Evolutionary conservation across 2,329 filamentous ascomycete species (phyloP).

Genomic region (Penicillium sumatraense): DNA sequence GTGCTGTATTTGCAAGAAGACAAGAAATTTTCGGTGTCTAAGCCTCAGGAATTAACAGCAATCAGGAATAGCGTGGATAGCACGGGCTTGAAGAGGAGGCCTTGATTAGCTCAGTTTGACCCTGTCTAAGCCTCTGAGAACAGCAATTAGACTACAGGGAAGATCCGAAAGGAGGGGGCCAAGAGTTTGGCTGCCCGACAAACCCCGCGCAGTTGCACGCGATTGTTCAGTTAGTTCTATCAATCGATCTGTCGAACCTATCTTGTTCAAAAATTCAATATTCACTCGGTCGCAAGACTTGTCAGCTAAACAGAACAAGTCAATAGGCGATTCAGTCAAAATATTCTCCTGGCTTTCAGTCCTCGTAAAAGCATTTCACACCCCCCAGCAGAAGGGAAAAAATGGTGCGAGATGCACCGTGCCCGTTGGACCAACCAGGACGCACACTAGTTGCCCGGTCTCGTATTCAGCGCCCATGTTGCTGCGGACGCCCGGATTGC

Average conservation of each 20-base stretch:
- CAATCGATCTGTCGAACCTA: neutral
- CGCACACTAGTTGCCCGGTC: slow-evolving; percentile 3
- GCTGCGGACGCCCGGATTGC: slow-evolving; percentile 8
- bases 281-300: too few relatives aligned
- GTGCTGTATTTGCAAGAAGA: too few relatives aligned
- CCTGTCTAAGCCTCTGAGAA: neutral
- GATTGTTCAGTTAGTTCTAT: neutral
- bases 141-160: neutral
- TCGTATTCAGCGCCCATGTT: slow-evolving; percentile 22
- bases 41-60: slow-evolving; percentile 3
- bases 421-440: slow-evolving; percentile 18
- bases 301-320: too few relatives aligned
- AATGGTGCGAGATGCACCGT: neutral
- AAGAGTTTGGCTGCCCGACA: neutral
- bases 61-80: neutral
- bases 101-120: slow-evolving; percentile 11
- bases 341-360: neutral
- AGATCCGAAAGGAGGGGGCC: neutral
- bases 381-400: neutral
- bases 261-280: too few relatives aligned
- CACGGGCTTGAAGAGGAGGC: slow-evolving; percentile 5
- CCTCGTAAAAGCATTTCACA: neutral
- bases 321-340: neutral
- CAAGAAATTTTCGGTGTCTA: slow-evolving; percentile 1
- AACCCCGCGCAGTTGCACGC: neutral